These are phyloP conservation scores for Echites panduratus DNA, from an alignment of 257 asterid genomes.

Conservation along the genomic window DNA sequence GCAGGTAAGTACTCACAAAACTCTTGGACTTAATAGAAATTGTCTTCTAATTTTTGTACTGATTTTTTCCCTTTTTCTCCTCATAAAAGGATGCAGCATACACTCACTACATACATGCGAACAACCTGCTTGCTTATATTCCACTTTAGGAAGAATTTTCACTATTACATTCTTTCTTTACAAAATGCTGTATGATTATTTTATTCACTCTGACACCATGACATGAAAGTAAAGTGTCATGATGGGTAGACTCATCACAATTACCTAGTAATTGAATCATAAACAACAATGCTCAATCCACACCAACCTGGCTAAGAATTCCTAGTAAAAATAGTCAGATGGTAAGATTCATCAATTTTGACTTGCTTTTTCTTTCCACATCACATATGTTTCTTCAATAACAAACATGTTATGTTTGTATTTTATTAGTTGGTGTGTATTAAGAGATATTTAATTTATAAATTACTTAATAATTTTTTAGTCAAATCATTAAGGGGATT, in stretches of 20 bases:
- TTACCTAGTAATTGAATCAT: neutral
- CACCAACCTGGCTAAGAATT: neutral
- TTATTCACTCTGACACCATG: neutral
- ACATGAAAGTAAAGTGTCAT: neutral
- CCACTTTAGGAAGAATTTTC: neutral
- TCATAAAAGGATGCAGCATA: neutral
- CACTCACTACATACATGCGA: neutral
- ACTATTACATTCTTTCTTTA: neutral
- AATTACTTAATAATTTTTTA: neutral
- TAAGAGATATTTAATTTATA: neutral
- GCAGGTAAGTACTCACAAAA: slow-evolving; percentile 48
- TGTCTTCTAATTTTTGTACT: neutral
- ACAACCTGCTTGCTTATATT: neutral
- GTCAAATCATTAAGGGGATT: neutral
- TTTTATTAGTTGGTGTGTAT: neutral
- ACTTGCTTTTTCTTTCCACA: neutral
- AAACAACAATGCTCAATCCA: neutral
- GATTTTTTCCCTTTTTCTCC: neutral
- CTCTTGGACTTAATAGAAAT: neutral
- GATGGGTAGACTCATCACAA: neutral
- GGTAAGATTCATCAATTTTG: neutral
- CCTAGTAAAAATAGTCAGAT: neutral
- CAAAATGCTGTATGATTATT: neutral
- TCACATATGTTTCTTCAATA: neutral
- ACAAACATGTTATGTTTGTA: neutral